Evolutionary conservation across 352 stramenopile genomes (phyloP).

Genomic region (Pythium aristosporum): DNA sequence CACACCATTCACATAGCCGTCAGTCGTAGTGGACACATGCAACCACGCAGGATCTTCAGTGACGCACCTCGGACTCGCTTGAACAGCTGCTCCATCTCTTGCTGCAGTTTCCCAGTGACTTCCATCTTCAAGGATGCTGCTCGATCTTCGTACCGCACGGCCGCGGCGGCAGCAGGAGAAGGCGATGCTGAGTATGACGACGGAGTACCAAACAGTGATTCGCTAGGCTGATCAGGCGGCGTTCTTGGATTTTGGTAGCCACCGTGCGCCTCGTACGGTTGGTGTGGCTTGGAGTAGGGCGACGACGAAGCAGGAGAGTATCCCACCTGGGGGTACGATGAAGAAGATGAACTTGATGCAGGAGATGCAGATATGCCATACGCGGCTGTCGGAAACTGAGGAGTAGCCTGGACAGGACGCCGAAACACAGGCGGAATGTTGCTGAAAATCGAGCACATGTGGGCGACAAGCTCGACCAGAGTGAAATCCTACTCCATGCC

Average conservation of each 20-base stretch:
- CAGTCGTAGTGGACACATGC: background rate
- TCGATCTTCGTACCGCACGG: constrained; percentile 45
- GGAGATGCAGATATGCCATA: constrained; percentile 21
- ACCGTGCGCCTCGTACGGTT: constrained; percentile 23
- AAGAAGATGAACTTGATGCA: constrained; percentile 18
- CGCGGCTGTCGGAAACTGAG: constrained; percentile 19
- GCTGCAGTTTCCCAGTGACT: constrained; percentile 77
- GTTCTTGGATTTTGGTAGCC: constrained; percentile 48
- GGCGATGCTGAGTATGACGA: constrained; percentile 15
- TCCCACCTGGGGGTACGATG: constrained; percentile 14
- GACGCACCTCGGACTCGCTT: constrained; percentile 70
- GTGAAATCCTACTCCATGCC: constrained; percentile 56
- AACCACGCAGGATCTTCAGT: background rate
- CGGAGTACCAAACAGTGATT: constrained; percentile 48
- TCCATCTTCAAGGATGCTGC: constrained; percentile 58
- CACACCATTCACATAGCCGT: background rate
- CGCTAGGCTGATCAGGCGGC: constrained; percentile 29
- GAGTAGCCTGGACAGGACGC: constrained; percentile 46
- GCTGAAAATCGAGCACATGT: constrained; percentile 90
- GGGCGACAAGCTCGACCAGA: constrained; percentile 79
- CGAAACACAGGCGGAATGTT: constrained; percentile 85
- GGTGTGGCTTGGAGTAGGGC: constrained; percentile 24
- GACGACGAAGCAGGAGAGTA: constrained; percentile 15
- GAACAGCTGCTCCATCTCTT: constrained; percentile 73
- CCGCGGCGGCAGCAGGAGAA: constrained; percentile 13